Percentiles rank a stretch among this genome's conserved stretches.
These are phyloP conservation scores for Fraxinus angustifolia DNA, from an alignment of 305 asterid genomes.

Conservation along the genomic window DNA sequence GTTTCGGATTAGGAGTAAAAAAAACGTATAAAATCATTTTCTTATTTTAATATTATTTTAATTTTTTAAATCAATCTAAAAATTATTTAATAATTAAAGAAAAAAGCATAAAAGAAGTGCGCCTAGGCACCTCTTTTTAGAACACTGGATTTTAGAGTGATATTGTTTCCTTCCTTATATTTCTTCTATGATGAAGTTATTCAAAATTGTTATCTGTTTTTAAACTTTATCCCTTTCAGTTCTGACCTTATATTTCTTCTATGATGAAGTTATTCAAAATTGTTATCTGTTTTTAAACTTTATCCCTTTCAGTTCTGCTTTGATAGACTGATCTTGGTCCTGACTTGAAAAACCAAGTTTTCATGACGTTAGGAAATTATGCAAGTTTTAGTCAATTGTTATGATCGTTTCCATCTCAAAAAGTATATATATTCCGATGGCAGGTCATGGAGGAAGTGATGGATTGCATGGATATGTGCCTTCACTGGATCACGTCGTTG, in stretches of 20 bases:
- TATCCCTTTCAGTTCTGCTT: not conserved
- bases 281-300: not conserved
- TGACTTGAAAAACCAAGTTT: not conserved
- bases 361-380: not conserved
- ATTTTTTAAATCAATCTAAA: not conserved
- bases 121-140: not conserved
- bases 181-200: not conserved
- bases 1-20: no score
- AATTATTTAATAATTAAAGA: no score
- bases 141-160: not conserved
- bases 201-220: not conserved
- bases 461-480: slow-evolving; percentile 99
- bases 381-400: not conserved
- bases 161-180: not conserved
- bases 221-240: not conserved
- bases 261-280: not conserved
- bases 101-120: not conserved
- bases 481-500: slow-evolving; percentile 90
- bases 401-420: not conserved
- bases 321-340: not conserved
- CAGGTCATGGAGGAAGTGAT: slow-evolving; percentile 99
- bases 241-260: not conserved
- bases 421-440: slow-evolving; percentile 9
- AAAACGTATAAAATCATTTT: not conserved
- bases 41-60: no score